Evolutionary conservation across 2,329 filamentous ascomycete species (phyloP), one percentile per base, ranked within the genome.

Genomic region (Fusarium brachygibbosum): DNA sequence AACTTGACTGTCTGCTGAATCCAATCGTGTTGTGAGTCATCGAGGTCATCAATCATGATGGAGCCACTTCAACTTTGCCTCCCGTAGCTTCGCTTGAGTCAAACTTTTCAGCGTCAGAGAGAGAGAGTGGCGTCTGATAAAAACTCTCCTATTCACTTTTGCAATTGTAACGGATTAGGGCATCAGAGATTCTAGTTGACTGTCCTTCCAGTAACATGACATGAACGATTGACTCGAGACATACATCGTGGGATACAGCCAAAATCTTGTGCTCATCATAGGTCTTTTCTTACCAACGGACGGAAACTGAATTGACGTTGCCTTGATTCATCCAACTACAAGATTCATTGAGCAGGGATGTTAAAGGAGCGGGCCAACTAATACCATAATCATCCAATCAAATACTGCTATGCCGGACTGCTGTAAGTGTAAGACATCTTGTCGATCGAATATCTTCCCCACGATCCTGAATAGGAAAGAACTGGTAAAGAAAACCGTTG

Each of bases 21-120:
- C 28, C 17, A 21, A 42, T 38, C 25, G 13, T 42, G 28, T 11
- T 44, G 50, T 69, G 66, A 69, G 45, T 69, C 54, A 68, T 60
- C 54, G n/a, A 62, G 16, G 32, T 48, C n/a, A 52, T 29, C 21
- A 21, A 52, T 29, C 21, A 12, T 40, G n/a, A 66, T 45, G 56
- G 41, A 57, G 40, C 60, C 37, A 58, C 37, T 37, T 25, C n/a
- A 17, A 58, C 21, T 46, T 64, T 17, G 51, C 45, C 59, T 38
- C 44, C 19, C 29, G 14, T 32, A 42, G 28, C 6, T 44, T 17
- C 28, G 28, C 21, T 41, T 5, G 19, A 25, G 38, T 41, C 34
- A 46, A 40, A 40, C n/a, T 55, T 35, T 37, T 37, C 12, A 28
- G 14, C 28, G 32, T 14, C 14, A 19, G 13, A 38, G 48, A 38